Evolutionary conservation across 2,329 filamentous ascomycete species (phyloP).

Genomic region (Truncatella angustata): DNA sequence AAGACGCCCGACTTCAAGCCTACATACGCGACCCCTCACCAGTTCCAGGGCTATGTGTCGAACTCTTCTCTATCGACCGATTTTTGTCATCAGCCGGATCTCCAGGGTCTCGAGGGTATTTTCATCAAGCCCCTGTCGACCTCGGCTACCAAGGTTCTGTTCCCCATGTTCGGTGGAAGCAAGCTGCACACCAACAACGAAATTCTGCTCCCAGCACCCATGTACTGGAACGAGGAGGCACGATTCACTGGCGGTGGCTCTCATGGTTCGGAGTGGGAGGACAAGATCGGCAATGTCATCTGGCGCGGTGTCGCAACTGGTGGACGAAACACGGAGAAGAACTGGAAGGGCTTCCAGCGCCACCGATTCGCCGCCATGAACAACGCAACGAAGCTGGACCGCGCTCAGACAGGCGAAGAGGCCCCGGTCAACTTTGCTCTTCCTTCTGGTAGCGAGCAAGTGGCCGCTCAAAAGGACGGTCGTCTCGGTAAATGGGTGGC

Average conservation of each 20-base stretch:
- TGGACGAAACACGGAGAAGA: slow-evolving; percentile 55
- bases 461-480: slow-evolving; percentile 43
- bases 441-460: slow-evolving; percentile 44
- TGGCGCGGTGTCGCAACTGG: slow-evolving; percentile 70
- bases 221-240: slow-evolving; percentile 65
- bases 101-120: slow-evolving; percentile 63
- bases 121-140: slow-evolving; percentile 60
- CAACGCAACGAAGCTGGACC: slow-evolving; percentile 58
- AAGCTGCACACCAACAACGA: slow-evolving; percentile 70
- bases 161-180: slow-evolving; percentile 68
- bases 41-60: slow-evolving; percentile 55
- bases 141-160: slow-evolving; percentile 53
- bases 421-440: slow-evolving; percentile 52
- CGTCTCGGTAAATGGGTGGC: slow-evolving; percentile 49
- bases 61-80: slow-evolving; percentile 62
- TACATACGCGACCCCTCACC: slow-evolving; percentile 45
- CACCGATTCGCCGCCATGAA: slow-evolving; percentile 74
- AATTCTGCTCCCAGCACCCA: slow-evolving; percentile 66
- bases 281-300: slow-evolving; percentile 53
- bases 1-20: slow-evolving; percentile 43
- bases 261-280: slow-evolving; percentile 53
- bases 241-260: slow-evolving; percentile 58
- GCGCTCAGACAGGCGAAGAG: slow-evolving; percentile 43
- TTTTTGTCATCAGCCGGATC: slow-evolving; percentile 64
- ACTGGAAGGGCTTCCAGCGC: slow-evolving; percentile 72